Base-by-base conservation (phyloP, 495 filamentous ascomycete species). In the Aspergillus wentii region DNA sequence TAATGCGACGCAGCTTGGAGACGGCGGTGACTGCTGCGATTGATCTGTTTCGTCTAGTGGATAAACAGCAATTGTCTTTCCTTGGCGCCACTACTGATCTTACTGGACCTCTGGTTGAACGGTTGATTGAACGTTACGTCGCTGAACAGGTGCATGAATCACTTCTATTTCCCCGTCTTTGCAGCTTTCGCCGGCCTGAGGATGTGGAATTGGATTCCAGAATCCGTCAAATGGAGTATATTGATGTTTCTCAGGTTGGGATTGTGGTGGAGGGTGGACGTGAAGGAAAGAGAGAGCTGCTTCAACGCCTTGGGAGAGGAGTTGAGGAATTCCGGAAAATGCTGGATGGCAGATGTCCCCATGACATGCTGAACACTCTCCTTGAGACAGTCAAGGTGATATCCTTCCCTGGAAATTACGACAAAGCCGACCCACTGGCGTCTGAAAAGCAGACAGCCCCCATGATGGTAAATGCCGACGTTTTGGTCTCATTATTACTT, bases 231-330 rank as follows among this genome's bases (percentile, higher is more conserved):
- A 96, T 96, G 86, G 79, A 86, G 48, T 83, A 83, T 54, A 82
- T 99, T 36, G 92, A 99, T 54, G 83, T 99, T 28, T 88, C 88
- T 2, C 94, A 99, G 61, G 78, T 97, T 19, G 94, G 94, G 2
- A 88, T 97, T 28, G 68, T 75, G 11, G 82, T 94, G 29, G 83
- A 88, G 39, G 81, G 78, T 16, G 86, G 86, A 1, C 71, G 69
- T 25, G 66, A 68, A 44, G 83, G 75, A 8, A 94, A 88, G 51
- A 75, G 82, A 36, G 82, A 86, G 51, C 66, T 95, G 17, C 72
- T 83, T 9, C 63, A 74, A 10, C 75, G 88, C 17, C 69, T 99
- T 5, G 69, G 72, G 6, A 79, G 75, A 41, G 94, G 85, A 2
- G 85, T 95, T 5, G 88, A 94, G 31, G 86, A 88, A 41, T 96